These are phyloP conservation scores for Helianthus tuberosus DNA, from an alignment of 129 eudicot species.

Conservation along the genomic window DNA sequence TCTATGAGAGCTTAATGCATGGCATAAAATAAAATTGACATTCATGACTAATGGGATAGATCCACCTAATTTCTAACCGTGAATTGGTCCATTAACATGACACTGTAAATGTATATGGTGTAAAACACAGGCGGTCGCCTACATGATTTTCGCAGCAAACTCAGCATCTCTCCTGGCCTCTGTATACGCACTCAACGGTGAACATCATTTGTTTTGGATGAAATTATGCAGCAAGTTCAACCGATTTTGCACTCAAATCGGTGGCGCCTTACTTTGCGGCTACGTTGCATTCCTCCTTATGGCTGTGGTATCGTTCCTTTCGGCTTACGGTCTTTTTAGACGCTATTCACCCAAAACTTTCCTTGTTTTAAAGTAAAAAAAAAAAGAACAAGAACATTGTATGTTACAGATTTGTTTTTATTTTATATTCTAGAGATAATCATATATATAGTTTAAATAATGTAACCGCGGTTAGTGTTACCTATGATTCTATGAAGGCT, in stretches of 20 bases:
- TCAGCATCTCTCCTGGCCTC: slow-evolving; percentile 45
- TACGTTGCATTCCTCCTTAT: slow-evolving; percentile 43
- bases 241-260: slow-evolving; percentile 72
- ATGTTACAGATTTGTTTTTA: background rate
- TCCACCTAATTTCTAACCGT: background rate
- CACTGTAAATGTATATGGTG: background rate
- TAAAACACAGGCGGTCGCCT: slow-evolving; percentile 45
- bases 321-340: slow-evolving; percentile 61
- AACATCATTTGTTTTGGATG: slow-evolving; percentile 56
- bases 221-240: slow-evolving; percentile 54
- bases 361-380: slow-evolving; percentile 41
- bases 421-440: background rate
- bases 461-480: slow-evolving; percentile 31
- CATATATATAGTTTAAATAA: slow-evolving; percentile 4
- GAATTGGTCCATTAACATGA: background rate
- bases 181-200: slow-evolving; percentile 46
- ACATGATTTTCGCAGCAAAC: slow-evolving; percentile 50
- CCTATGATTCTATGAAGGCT: slow-evolving; percentile 10
- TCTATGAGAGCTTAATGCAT: too few species aligned
- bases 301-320: slow-evolving; percentile 46
- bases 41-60: background rate
- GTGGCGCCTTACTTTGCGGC: slow-evolving; percentile 52
- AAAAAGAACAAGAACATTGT: background rate
- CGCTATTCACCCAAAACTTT: slow-evolving; percentile 64
- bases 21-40: background rate